These are phyloP conservation scores for Bretschneidera sinensis DNA, from an alignment of 345 rosid genomes.

Conservation along the genomic window DNA sequence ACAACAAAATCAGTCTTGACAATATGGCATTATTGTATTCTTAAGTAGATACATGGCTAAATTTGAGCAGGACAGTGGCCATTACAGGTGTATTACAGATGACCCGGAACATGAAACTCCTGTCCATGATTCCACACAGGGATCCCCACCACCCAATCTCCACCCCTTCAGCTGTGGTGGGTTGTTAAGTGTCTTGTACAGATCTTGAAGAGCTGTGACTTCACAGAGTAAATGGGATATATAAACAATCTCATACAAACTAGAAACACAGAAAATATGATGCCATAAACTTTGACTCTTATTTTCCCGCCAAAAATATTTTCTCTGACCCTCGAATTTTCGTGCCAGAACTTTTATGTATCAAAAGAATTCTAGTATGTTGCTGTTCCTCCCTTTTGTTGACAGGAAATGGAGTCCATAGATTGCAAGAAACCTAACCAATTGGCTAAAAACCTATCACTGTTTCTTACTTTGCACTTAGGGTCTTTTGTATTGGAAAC, in stretches of 20 bases:
- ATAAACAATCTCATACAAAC: conserved; percentile 2
- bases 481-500: too few relatives aligned
- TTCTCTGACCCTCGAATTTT: too few relatives aligned
- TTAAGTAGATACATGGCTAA: background rate
- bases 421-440: too few relatives aligned
- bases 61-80: background rate
- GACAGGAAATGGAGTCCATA: too few relatives aligned
- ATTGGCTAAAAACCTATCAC: too few relatives aligned
- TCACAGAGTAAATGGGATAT: conserved; percentile 15
- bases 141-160: conserved; percentile 70
- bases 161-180: conserved; percentile 69
- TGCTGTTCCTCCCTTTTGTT: too few relatives aligned
- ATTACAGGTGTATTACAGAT: conserved; percentile 62
- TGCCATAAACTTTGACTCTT: too few relatives aligned
- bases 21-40: background rate
- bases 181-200: conserved; percentile 47
- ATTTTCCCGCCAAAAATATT: too few relatives aligned
- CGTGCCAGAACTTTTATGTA: too few relatives aligned
- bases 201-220: conserved; percentile 65
- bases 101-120: conserved; percentile 79
- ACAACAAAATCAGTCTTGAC: background rate
- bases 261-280: too few relatives aligned
- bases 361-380: too few relatives aligned
- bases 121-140: conserved; percentile 78
- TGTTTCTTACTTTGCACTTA: too few relatives aligned